Percentiles rank a stretch among this genome's conserved stretches.
These are phyloP conservation scores for Suillus alpinus DNA, from an alignment of 768 basidiomycete genomes.

Conservation along the genomic window DNA sequence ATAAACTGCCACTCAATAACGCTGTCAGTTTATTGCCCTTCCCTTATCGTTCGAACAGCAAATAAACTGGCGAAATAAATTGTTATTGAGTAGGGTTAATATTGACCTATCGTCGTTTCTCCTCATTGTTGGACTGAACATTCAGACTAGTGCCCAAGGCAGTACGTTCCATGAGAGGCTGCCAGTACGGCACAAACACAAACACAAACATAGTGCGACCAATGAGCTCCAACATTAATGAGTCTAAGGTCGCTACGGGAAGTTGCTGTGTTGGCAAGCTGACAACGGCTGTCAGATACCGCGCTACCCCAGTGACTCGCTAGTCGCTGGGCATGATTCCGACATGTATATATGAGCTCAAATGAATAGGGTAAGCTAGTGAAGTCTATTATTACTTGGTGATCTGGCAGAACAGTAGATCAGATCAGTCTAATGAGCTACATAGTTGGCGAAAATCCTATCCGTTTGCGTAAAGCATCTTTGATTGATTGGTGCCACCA, in stretches of 20 bases:
- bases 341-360: background rate
- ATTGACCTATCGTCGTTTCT: background rate
- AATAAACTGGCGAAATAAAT: too few species aligned
- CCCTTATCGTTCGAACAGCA: too few species aligned
- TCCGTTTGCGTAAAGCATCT: background rate
- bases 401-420: background rate
- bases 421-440: background rate
- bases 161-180: background rate
- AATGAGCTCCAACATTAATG: background rate
- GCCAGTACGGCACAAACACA: background rate
- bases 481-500: background rate
- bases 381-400: background rate
- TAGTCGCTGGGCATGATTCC: background rate
- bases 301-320: background rate
- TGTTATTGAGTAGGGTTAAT: too few species aligned
- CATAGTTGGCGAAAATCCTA: background rate
- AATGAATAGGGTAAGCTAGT: background rate
- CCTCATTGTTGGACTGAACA: background rate
- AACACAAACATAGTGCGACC: background rate
- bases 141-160: background rate
- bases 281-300: background rate
- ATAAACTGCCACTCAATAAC: too few species aligned
- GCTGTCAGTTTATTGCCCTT: too few species aligned
- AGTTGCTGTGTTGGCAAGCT: background rate
- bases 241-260: background rate